These are phyloP conservation scores for Collybia sordida DNA, from an alignment of 768 basidiomycete genomes.

Conservation along the genomic window DNA sequence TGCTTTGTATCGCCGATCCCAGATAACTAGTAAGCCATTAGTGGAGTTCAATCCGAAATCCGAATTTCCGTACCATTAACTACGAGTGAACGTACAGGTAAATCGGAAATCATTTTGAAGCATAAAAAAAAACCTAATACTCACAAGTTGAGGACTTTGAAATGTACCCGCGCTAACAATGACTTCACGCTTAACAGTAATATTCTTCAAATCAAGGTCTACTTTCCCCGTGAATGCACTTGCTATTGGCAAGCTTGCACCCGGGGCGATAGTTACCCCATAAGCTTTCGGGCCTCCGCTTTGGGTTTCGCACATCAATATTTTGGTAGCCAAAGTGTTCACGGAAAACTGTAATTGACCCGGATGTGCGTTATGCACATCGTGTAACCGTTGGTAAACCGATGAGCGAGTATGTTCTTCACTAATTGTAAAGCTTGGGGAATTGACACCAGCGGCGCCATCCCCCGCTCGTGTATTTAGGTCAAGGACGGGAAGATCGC, in stretches of 20 bases:
- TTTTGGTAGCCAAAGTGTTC: slow-evolving; percentile 26
- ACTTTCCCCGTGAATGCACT: slow-evolving; percentile 23
- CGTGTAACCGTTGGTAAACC: slow-evolving; percentile 20
- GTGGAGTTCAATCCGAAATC: neutral
- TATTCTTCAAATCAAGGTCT: slow-evolving; percentile 11
- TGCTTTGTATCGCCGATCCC: slow-evolving; percentile 30
- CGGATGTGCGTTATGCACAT: slow-evolving; percentile 9
- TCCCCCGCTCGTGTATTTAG: slow-evolving; percentile 20
- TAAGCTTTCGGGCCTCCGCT: slow-evolving; percentile 16
- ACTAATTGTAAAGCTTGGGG: slow-evolving; percentile 21
- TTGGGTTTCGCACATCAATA: slow-evolving; percentile 17
- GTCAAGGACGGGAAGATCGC: slow-evolving; percentile 19
- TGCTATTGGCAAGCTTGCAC: slow-evolving; percentile 23
- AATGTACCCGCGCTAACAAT: slow-evolving; percentile 27
- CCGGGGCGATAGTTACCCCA: slow-evolving; percentile 22
- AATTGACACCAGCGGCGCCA: slow-evolving; percentile 16
- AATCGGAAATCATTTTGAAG: neutral
- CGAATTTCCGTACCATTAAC: slow-evolving; percentile 15
- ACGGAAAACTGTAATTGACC: slow-evolving; percentile 17
- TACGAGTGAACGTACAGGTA: slow-evolving; percentile 2
- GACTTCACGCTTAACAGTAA: slow-evolving; percentile 24
- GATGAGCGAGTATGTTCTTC: slow-evolving; percentile 25
- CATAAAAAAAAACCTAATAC: neutral
- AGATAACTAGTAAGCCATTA: slow-evolving; percentile 21
- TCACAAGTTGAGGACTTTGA: slow-evolving; percentile 27